Percentiles rank a stretch among this genome's conserved stretches.
These are phyloP conservation scores for Blastomyces gilchristii DNA, from an alignment of 2,329 filamentous ascomycete species.

Conservation along the genomic window DNA sequence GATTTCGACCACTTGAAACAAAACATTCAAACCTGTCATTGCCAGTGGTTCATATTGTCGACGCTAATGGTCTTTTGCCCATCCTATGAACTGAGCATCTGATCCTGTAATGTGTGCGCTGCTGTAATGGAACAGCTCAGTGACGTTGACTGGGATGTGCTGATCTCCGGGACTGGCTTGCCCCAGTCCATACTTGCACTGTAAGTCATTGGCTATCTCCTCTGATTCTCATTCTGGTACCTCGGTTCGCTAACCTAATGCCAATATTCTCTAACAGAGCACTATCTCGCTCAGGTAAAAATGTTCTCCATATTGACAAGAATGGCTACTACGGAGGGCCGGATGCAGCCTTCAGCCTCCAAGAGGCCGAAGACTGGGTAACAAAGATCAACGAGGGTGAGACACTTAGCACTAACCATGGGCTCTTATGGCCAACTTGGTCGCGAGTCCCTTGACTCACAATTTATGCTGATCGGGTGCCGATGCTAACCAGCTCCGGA, in stretches of 20 bases:
- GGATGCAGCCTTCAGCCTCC: constrained; percentile 74
- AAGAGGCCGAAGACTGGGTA: constrained; percentile 70
- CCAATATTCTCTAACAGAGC: constrained; percentile 50
- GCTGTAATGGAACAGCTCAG: constrained; percentile 58
- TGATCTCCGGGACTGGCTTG: constrained; percentile 68
- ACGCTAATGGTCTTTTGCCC: neutral
- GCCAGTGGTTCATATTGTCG: neutral
- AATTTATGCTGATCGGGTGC: constrained; percentile 14
- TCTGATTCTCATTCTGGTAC: constrained; percentile 48
- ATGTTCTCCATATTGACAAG: constrained; percentile 77
- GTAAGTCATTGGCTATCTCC: constrained; percentile 41
- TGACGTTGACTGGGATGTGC: constrained; percentile 67
- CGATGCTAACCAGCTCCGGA: constrained; percentile 24
- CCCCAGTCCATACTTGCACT: constrained; percentile 70
- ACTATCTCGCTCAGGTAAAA: constrained; percentile 83
- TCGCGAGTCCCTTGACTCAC: constrained; percentile 16
- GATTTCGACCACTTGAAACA: neutral
- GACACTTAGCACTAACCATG: constrained; percentile 9
- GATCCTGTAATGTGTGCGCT: neutral
- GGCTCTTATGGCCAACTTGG: constrained; percentile 2
- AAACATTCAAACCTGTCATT: neutral
- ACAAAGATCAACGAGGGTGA: constrained; percentile 35
- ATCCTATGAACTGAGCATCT: neutral
- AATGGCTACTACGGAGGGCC: constrained; percentile 81
- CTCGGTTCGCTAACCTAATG: constrained; percentile 43